Evolutionary conservation across 2,329 filamentous ascomycete species (phyloP), one percentile per base, ranked within the genome.

Genomic region (Mycogone perniciosa): DNA sequence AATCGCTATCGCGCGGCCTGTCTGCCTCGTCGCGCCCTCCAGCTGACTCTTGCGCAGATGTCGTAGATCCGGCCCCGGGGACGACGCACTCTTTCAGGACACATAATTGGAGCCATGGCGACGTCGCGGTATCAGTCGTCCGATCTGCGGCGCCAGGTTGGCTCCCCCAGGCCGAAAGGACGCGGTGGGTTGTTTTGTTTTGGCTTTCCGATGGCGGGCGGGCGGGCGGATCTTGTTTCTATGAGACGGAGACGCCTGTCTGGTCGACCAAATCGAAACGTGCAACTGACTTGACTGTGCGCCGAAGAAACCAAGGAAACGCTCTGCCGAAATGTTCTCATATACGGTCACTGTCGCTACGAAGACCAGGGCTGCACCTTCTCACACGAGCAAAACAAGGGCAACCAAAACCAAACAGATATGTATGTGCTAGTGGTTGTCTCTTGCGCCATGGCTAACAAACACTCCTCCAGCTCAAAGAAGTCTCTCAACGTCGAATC

Each of bases 401-500:
- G 65, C 51, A 68, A 62, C 39, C 31, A 58, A 39, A 62, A 63
- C 53, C 74, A 76, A 62, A 62, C 69, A 63, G 80, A 82, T 51
- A 71, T 68, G 75, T 79, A 73, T 65, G 74, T 73, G 37, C 29
- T 52, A 43, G 37, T 43, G 20, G 20, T 20, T 20, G 20, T 31
- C 10, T 20, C 43, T 44, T 31, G 39, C 31, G 30, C 7, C 13
- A 29, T 38, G n/a, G 30, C 52, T 54, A 40, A 54, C 40, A 11
- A 13, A 31, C 31, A 31, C 50, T 20, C 53, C 38, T 40, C 53
- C 53, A 77, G 75, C 53, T 64, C 74, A 27, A 89, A 89, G 69
- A 93, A 90, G 68, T 76, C 86, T 30, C 77, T 99, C 59, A 99
- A 95, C 68, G 93, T 96, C 63, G 93, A 97, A 63, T 97, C 93